Evolutionary conservation across 495 filamentous ascomycete species (phyloP).

Genomic region (Penicillium argentinense): DNA sequence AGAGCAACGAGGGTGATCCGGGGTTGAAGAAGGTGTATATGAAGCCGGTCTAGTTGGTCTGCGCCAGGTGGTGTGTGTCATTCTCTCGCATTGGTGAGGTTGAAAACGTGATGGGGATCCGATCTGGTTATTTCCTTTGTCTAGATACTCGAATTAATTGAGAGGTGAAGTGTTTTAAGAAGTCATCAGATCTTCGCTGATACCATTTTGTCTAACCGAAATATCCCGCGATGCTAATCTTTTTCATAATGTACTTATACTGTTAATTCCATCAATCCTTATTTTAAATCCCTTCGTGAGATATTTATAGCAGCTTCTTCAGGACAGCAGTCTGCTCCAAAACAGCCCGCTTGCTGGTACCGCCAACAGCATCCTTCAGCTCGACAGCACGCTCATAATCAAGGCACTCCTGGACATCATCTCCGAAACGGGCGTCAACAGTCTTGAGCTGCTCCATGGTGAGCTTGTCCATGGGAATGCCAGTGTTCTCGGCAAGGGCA

Average conservation of each 20-base stretch:
- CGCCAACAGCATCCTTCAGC: slow-evolving; percentile 75
- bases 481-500: slow-evolving; percentile 67
- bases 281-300: background rate
- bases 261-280: slow-evolving; percentile 6
- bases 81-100: too few relatives aligned
- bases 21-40: background rate
- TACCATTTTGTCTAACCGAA: slow-evolving; percentile 28
- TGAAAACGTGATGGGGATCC: too few relatives aligned
- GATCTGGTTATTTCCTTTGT: too few relatives aligned
- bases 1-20: background rate
- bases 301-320: slow-evolving; percentile 44
- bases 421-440: slow-evolving; percentile 73
- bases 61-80: too few relatives aligned
- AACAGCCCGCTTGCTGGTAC: slow-evolving; percentile 74
- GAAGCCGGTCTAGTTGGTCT: too few relatives aligned
- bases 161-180: too few relatives aligned
- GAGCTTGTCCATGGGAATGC: slow-evolving; percentile 75
- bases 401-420: slow-evolving; percentile 71
- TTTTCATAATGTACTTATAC: slow-evolving; percentile 17
- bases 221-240: slow-evolving; percentile 10
- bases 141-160: too few relatives aligned
- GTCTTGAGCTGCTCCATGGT: slow-evolving; percentile 65
- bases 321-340: slow-evolving; percentile 76
- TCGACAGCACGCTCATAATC: slow-evolving; percentile 90
- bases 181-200: background rate